phyloP scores from a whole-genome alignment of 208 protist species.

The Jaenimonas drosophilae region DNA sequence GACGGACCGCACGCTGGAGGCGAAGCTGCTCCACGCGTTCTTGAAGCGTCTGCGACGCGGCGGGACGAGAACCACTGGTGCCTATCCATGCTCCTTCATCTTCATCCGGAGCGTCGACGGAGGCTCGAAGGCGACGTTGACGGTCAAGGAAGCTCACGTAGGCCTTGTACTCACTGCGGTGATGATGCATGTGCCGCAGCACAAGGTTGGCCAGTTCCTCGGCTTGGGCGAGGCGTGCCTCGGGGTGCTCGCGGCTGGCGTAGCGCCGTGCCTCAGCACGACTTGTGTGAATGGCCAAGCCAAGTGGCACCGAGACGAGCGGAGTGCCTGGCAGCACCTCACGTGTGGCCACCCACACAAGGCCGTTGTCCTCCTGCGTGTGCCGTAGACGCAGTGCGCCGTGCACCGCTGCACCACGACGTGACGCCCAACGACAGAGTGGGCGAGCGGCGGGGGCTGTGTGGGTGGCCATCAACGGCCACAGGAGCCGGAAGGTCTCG shows the following conservation, averaged over 20 bases:
- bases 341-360: constrained; percentile 31
- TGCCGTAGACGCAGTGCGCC: constrained; percentile 40
- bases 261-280: too few species aligned
- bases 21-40: constrained; percentile 61
- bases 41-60: too few species aligned
- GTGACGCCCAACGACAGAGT: constrained; percentile 56
- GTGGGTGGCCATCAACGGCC: constrained; percentile 57
- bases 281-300: too few species aligned
- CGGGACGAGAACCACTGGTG: too few species aligned
- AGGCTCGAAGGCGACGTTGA: too few species aligned
- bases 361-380: constrained; percentile 12
- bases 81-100: constrained; percentile 60
- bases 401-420: constrained; percentile 48
- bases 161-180: too few species aligned
- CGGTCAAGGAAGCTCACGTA: too few species aligned
- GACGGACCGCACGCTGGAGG: constrained; percentile 32
- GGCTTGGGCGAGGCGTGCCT: constrained; percentile 15
- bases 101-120: constrained; percentile 18
- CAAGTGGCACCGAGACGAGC: constrained; percentile 52
- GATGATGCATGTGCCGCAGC: too few species aligned
- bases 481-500: constrained; percentile 46
- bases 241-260: too few species aligned
- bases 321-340: constrained; percentile 17
- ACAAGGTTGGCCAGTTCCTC: constrained; percentile 39
- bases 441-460: constrained; percentile 43